Conservation (phyloP, 495 filamentous ascomycete species). For the Chaetomium fimeti region DNA sequence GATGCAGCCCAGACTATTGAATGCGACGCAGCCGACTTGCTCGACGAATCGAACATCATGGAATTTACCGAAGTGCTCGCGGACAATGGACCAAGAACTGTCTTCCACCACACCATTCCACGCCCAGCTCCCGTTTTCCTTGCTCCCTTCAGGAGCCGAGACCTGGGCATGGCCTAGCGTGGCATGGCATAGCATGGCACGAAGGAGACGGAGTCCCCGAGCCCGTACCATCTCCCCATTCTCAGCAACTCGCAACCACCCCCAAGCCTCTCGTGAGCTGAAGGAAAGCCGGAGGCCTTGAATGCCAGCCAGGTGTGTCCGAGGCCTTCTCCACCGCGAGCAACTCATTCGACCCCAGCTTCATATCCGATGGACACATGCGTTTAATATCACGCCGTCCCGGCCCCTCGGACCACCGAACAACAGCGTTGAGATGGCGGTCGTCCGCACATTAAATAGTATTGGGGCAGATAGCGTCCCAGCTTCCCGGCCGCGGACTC, state of each 20-base stretch:
- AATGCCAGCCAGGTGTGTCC: background rate
- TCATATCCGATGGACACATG: background rate
- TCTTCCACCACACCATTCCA: background rate
- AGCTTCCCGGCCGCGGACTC: slow-evolving; percentile 13
- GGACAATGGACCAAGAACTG: background rate
- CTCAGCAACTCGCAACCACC: background rate
- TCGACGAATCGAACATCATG: slow-evolving; percentile 6
- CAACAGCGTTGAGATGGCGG: background rate
- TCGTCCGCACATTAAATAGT: background rate
- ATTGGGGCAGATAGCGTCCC: background rate
- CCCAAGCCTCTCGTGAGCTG: background rate
- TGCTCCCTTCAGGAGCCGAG: no score
- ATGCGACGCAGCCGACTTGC: background rate
- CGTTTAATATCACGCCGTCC: background rate
- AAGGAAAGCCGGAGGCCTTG: background rate
- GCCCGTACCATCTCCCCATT: no score
- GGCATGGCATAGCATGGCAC: background rate
- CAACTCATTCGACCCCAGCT: no score
- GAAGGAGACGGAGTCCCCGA: no score
- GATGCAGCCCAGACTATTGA: background rate
- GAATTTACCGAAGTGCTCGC: background rate
- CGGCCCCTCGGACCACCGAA: background rate
- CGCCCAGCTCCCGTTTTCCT: background rate
- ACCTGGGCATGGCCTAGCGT: background rate
- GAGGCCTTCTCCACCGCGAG: no score